Evolutionary conservation across 2,329 filamentous ascomycete genomes (phyloP).

Genomic region (Colletotrichum theobromicola): DNA sequence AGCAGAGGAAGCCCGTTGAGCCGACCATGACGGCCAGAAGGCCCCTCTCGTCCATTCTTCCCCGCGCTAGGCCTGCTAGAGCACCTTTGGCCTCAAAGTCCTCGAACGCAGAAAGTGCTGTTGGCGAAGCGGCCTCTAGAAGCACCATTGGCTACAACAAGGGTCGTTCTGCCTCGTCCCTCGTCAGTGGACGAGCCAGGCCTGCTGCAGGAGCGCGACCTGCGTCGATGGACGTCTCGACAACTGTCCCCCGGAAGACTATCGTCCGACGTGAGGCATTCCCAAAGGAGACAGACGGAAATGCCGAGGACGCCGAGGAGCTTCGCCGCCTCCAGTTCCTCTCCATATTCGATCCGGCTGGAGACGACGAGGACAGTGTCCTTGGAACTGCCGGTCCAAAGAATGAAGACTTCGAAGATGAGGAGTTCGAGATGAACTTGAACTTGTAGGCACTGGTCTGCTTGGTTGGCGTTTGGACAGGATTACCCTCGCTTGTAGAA

Average conservation of each 20-base stretch:
- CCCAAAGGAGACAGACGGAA: slow-evolving; percentile 7
- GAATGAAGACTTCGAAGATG: slow-evolving; percentile 52
- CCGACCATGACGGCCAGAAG: slow-evolving; percentile 25
- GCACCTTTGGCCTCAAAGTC: slow-evolving; percentile 48
- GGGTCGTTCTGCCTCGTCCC: slow-evolving; percentile 64
- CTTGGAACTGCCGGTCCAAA: slow-evolving; percentile 30
- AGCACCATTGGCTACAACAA: slow-evolving; percentile 87
- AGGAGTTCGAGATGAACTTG: slow-evolving; percentile 61
- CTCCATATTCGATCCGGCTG: slow-evolving; percentile 60
- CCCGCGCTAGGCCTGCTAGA: slow-evolving; percentile 37
- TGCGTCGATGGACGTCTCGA: neutral
- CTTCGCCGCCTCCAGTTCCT: slow-evolving; percentile 56
- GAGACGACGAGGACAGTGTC: slow-evolving; percentile 49
- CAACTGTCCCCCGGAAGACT: neutral
- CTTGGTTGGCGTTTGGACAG: slow-evolving; percentile 7
- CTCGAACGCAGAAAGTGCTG: slow-evolving; percentile 60
- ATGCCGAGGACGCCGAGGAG: slow-evolving; percentile 34
- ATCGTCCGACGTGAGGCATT: slow-evolving; percentile 16
- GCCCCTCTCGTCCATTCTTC: slow-evolving; percentile 34
- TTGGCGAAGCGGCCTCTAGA: slow-evolving; percentile 72
- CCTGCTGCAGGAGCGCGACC: slow-evolving; percentile 15
- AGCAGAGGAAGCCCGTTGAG: slow-evolving; percentile 22
- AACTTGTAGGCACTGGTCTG: slow-evolving; percentile 7
- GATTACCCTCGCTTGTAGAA: slow-evolving; percentile 5
- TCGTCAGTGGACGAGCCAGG: slow-evolving; percentile 35